Conservation (phyloP, 2,329 filamentous ascomycete species). For the Paecilomyces sp. region DNA sequence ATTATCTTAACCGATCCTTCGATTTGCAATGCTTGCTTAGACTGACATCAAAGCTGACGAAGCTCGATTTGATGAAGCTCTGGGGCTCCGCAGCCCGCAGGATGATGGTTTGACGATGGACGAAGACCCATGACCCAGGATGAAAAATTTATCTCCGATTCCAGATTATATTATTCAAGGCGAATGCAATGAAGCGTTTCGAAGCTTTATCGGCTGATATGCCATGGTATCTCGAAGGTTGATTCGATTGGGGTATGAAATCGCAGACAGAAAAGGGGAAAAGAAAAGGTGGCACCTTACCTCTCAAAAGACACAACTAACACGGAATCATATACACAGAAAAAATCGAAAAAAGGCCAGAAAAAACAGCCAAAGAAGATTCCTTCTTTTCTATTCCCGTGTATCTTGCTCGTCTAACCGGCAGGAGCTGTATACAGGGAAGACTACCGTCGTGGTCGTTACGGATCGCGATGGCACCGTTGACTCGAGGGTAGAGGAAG, state of each 20-base stretch:
- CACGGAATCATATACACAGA: not conserved
- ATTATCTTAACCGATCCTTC: not conserved
- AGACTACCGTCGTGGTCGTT: conserved; percentile 5
- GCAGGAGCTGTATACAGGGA: conserved; percentile 25
- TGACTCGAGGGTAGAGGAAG: conserved; percentile 22
- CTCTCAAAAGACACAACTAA: not conserved
- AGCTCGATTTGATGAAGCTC: not conserved
- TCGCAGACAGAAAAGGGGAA: not conserved
- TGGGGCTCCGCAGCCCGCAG: not conserved
- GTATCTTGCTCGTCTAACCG: conserved; percentile 25
- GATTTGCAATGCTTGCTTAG: not conserved
- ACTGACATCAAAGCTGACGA: not conserved
- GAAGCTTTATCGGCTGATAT: not conserved
- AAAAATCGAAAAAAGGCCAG: not conserved
- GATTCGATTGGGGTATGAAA: not conserved
- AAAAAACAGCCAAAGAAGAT: not conserved
- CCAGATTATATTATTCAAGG: not conserved
- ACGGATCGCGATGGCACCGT: conserved; percentile 18
- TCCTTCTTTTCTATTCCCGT: not conserved
- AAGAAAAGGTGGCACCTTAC: not conserved
- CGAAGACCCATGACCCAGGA: not conserved
- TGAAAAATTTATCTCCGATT: not conserved
- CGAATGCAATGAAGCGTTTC: not conserved
- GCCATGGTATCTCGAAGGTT: not conserved
- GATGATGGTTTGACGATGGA: not conserved